A percentile compares a stretch with the other conserved stretches of the same genome.
These are phyloP conservation scores for Suillus hirtellus DNA, from an alignment of 768 basidiomycete species.

Conservation along the genomic window DNA sequence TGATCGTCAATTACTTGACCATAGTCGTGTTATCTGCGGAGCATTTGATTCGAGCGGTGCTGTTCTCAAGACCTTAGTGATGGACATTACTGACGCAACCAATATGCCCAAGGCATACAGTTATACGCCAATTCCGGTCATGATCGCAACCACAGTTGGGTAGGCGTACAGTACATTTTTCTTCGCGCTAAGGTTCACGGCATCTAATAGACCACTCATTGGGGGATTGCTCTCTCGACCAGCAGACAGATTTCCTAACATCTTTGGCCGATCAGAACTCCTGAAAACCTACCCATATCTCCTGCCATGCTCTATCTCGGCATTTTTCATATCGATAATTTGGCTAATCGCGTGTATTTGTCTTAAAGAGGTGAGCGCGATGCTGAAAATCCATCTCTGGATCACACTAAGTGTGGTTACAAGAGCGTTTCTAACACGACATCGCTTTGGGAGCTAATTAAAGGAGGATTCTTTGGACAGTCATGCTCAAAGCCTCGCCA, in stretches of 20 bases:
- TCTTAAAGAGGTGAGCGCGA: not conserved
- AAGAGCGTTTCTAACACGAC: not conserved
- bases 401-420: not conserved
- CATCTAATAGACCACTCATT: slow-evolving; percentile 53
- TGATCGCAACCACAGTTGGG: slow-evolving; percentile 42
- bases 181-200: not conserved
- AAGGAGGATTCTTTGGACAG: not conserved
- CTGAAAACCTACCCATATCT: slow-evolving; percentile 72
- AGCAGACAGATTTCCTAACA: slow-evolving; percentile 59
- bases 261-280: slow-evolving; percentile 58
- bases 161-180: slow-evolving; percentile 29
- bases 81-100: slow-evolving; percentile 40
- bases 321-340: not conserved
- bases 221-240: slow-evolving; percentile 68
- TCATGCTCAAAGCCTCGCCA: not conserved
- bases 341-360: not conserved
- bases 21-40: slow-evolving; percentile 45
- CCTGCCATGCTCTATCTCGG: slow-evolving; percentile 65
- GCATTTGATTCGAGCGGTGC: slow-evolving; percentile 55
- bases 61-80: slow-evolving; percentile 46
- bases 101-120: slow-evolving; percentile 47
- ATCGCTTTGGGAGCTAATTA: not conserved
- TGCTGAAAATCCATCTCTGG: not conserved
- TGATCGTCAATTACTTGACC: not conserved
- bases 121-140: slow-evolving; percentile 54